These are phyloP conservation scores for Hanseniaspora mollemarum DNA, from an alignment of 805 yeast species.

Conservation along the genomic window DNA sequence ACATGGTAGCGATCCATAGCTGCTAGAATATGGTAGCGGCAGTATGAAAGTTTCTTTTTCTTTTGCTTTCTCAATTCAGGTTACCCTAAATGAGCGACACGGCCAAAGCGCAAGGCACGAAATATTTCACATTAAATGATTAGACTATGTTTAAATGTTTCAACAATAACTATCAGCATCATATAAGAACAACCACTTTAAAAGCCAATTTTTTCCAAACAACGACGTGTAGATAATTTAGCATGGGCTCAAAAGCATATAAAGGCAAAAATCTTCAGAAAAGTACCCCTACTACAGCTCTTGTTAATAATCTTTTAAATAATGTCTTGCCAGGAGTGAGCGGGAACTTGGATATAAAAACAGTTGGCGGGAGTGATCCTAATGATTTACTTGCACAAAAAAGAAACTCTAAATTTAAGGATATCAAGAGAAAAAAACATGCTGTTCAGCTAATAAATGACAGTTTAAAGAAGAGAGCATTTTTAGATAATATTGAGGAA, in stretches of 20 bases:
- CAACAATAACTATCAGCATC: too few species aligned
- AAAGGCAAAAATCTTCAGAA: background rate
- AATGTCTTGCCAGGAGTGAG: constrained; percentile 17
- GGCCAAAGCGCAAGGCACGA: too few species aligned
- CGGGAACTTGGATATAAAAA: constrained; percentile 28
- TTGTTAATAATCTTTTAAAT: constrained; percentile 12
- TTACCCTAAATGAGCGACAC: too few species aligned
- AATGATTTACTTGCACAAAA: constrained; percentile 27
- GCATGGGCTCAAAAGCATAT: constrained; percentile 2
- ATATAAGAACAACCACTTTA: background rate
- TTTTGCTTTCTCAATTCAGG: background rate
- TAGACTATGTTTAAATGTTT: too few species aligned
- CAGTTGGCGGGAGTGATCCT: constrained; percentile 35
- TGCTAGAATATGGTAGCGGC: too few species aligned
- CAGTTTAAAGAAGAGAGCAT: constrained; percentile 28
- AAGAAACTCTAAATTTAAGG: constrained; percentile 12
- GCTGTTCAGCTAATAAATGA: constrained; percentile 34
- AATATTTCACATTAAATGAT: too few species aligned
- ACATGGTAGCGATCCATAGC: background rate
- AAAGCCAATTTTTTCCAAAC: background rate
- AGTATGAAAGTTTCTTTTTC: constrained; percentile 7
- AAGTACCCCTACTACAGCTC: background rate
- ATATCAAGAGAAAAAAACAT: constrained; percentile 22
- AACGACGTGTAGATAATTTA: background rate
- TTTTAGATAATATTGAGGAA: constrained; percentile 29